phyloP scores from a whole-genome alignment of 768 basidiomycete genomes.

The Lactarius pseudohatsudake region DNA sequence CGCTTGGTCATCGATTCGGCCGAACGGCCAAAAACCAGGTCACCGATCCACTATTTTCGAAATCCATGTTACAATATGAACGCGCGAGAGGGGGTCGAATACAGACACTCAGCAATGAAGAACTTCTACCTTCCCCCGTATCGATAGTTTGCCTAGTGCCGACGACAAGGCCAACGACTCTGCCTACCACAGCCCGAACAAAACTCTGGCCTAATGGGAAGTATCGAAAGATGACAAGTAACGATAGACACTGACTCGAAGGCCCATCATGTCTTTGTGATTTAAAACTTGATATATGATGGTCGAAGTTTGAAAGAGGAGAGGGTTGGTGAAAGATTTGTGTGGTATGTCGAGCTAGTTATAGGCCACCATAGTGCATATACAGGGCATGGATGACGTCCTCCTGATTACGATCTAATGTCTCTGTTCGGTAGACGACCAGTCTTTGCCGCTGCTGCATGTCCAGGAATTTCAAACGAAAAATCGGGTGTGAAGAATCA shows the following conservation, averaged over 20 bases:
- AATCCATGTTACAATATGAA: not conserved
- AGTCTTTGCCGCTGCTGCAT: not conserved
- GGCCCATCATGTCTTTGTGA: slow-evolving; percentile 4
- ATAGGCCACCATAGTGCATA: slow-evolving; percentile 2
- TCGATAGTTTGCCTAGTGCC: not conserved
- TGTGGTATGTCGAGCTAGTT: slow-evolving; percentile 1
- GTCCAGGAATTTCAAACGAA: not conserved
- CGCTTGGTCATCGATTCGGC: slow-evolving; percentile 3
- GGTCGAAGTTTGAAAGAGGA: not conserved
- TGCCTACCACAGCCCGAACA: not conserved
- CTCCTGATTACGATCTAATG: not conserved
- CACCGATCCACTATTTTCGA: slow-evolving; percentile 3
- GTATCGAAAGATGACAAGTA: not conserved
- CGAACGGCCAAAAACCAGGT: slow-evolving; percentile 6
- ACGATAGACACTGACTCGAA: slow-evolving; percentile 4
- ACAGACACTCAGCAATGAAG: not conserved
- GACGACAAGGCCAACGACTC: not conserved
- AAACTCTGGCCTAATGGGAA: not conserved
- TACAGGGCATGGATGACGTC: not conserved
- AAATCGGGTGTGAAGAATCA: not conserved
- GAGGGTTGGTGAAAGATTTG: not conserved
- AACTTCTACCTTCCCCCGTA: not conserved
- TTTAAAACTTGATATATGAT: not conserved
- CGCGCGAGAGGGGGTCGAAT: not conserved
- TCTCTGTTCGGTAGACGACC: not conserved